Evolutionary conservation across 768 basidiomycete genomes (phyloP).

Genomic region (Russula dissimulans): DNA sequence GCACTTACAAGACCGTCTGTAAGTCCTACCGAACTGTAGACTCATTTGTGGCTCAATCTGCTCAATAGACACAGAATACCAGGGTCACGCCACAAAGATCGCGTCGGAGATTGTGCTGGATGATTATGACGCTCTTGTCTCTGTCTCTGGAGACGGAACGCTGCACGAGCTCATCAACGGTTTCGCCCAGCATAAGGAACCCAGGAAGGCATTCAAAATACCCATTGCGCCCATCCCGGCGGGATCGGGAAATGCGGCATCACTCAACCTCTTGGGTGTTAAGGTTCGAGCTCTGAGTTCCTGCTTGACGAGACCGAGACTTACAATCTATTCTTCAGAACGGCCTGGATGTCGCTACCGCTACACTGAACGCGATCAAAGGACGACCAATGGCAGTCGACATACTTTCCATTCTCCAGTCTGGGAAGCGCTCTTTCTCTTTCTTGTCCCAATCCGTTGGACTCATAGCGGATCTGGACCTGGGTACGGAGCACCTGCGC

Average conservation of each 20-base stretch:
- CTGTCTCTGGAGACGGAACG: constrained; percentile 78
- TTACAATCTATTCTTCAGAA: constrained; percentile 31
- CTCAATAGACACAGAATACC: too few relatives aligned
- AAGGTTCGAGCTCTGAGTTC: constrained; percentile 33
- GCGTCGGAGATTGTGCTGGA: constrained; percentile 45
- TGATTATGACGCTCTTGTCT: constrained; percentile 57
- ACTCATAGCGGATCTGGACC: constrained; percentile 77
- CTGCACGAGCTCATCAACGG: constrained; percentile 82
- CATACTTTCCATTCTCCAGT: constrained; percentile 67
- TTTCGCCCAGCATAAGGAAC: constrained; percentile 54
- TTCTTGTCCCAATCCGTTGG: constrained; percentile 82
- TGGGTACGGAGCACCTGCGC: constrained; percentile 74
- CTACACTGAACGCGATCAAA: constrained; percentile 73
- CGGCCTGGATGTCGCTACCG: constrained; percentile 62
- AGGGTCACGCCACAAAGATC: constrained; percentile 63
- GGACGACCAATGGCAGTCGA: constrained; percentile 71
- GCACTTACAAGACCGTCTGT: too few relatives aligned
- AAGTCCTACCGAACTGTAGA: too few relatives aligned
- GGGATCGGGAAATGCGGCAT: constrained; percentile 72
- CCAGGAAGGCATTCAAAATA: constrained; percentile 49
- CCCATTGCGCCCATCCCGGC: constrained; percentile 75
- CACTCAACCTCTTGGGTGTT: constrained; percentile 65
- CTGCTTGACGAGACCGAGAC: neutral
- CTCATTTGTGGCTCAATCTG: too few relatives aligned
- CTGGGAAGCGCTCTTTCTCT: constrained; percentile 51